Evolutionary conservation across 306 rosid genomes (phyloP), one percentile per base, ranked within the genome.

Genomic region (Comarum palustre): DNA sequence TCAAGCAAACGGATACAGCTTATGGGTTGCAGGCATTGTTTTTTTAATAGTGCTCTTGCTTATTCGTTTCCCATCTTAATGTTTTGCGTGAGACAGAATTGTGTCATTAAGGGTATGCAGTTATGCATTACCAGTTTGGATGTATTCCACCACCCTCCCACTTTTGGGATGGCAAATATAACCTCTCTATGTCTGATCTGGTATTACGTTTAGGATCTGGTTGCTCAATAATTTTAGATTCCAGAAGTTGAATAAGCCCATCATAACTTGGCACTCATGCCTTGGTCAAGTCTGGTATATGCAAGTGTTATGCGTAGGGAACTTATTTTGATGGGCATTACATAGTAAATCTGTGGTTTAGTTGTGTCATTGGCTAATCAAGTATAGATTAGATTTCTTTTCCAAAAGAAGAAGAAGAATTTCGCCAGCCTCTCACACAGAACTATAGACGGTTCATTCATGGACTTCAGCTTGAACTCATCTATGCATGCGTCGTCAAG

Each of bases 401-500:
- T 29, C 31, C 31, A 29, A 29, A 29, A 29, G 2, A 29, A 29
- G 31, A 29, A 29, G n/a, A 29, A 29, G 31, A 29, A 29, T 34
- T 73, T 77, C 12, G 54, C 80, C 24, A 46, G 27, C 50, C 42
- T 66, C 39, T 84, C 88, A 65, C 39, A 34, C 16, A 75, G 64
- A 22, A 19, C 51, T 20, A 68, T 71, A 0, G 73, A 31, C 2
- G 77, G 73, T 19, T 84, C 72, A 69, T 67, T 65, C 25, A 29
- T 46, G 5, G 78, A 31, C 43, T 69, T 61, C 4, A 60, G 73
- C 19, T 16, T 74, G 58, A 84, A 69, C 42, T 66, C 45, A 8
- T 71, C 45, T 4, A 84, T 60, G 62, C 59, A 82, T 11, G 70
- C 43, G 0, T 81, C 75, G 47, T 79, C 84, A 2, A 65, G 24